Conservation (phyloP, 2,329 filamentous ascomycete species). For the Verruconis gallopava region DNA sequence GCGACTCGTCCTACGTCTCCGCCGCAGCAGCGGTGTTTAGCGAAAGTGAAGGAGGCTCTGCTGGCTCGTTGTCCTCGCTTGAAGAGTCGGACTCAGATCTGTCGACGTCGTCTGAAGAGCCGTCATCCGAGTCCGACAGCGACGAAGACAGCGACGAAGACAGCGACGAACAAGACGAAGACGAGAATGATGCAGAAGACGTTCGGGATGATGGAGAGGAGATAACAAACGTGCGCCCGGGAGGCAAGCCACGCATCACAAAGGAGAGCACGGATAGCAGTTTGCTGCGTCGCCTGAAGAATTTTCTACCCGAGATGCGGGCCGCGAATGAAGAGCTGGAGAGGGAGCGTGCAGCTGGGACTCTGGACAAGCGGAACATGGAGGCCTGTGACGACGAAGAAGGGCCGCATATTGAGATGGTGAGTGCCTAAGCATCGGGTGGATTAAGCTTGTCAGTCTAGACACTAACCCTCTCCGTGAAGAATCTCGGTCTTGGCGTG, state of each 20-base stretch:
- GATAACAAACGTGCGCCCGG: constrained; percentile 9
- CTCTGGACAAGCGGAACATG: constrained; percentile 23
- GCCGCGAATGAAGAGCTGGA: constrained; percentile 32
- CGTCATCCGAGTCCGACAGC: constrained; percentile 12
- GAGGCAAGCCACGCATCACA: constrained; percentile 7
- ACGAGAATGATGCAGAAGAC: constrained; percentile 8
- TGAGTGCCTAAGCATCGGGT: constrained; percentile 14
- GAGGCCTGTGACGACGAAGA: constrained; percentile 21
- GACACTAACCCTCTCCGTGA: constrained; percentile 14
- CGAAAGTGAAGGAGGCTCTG: constrained; percentile 6
- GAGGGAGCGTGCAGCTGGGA: constrained; percentile 25
- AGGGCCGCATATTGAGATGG: constrained; percentile 29
- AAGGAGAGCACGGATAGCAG: neutral
- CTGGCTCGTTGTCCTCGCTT: constrained; percentile 2
- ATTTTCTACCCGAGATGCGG: constrained; percentile 30
- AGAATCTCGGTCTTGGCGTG: constrained; percentile 34
- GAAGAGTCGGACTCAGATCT: constrained; percentile 5
- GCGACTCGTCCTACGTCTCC: constrained; percentile 1
- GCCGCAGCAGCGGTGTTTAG: constrained; percentile 3
- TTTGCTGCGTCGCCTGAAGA: constrained; percentile 24
- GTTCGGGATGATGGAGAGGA: constrained; percentile 8
- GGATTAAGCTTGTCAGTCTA: too few relatives aligned
- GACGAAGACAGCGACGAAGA: constrained; percentile 18
- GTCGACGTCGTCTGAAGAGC: constrained; percentile 15
- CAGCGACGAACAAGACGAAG: constrained; percentile 17